A percentile compares a stretch with the other conserved stretches of the same genome.
These are phyloP conservation scores for Acanthamoeba lenticulata DNA, from an alignment of 208 protist genomes.

Conservation along the genomic window DNA sequence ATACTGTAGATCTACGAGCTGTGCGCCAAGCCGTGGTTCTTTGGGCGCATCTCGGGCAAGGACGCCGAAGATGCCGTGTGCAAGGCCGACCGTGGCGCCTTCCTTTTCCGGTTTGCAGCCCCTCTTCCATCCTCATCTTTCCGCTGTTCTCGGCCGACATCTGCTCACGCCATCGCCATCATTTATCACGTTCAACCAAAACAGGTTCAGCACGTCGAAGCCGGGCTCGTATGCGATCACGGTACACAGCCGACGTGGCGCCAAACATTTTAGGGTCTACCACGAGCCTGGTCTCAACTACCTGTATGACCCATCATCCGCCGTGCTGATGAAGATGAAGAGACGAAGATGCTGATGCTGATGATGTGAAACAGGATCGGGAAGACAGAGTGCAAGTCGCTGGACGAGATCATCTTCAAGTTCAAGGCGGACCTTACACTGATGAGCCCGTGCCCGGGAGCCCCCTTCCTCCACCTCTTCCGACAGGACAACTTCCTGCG, in stretches of 20 bases:
- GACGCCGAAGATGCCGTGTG: slow-evolving; percentile 32
- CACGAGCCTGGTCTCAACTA: slow-evolving; percentile 46
- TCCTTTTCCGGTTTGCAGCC: slow-evolving; percentile 37
- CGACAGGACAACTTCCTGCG: slow-evolving; percentile 40
- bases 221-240: slow-evolving; percentile 47
- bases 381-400: slow-evolving; percentile 52
- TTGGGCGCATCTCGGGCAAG: neutral
- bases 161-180: too few relatives aligned
- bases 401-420: slow-evolving; percentile 62
- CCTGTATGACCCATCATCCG: neutral
- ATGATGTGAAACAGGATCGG: slow-evolving; percentile 28
- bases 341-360: too few relatives aligned
- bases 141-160: too few relatives aligned
- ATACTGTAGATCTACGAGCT: neutral
- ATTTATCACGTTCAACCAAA: neutral
- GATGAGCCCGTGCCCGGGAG: neutral
- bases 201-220: slow-evolving; percentile 34
- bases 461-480: slow-evolving; percentile 24
- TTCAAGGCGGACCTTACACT: slow-evolving; percentile 49
- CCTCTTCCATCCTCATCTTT: neutral
- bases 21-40: slow-evolving; percentile 29
- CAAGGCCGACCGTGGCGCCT: neutral
- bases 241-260: slow-evolving; percentile 8
- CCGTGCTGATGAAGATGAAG: too few relatives aligned
- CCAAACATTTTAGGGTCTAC: slow-evolving; percentile 37